Base-by-base conservation (phyloP, 2,329 filamentous ascomycete genomes). In the Pyricularia grisea region DNA sequence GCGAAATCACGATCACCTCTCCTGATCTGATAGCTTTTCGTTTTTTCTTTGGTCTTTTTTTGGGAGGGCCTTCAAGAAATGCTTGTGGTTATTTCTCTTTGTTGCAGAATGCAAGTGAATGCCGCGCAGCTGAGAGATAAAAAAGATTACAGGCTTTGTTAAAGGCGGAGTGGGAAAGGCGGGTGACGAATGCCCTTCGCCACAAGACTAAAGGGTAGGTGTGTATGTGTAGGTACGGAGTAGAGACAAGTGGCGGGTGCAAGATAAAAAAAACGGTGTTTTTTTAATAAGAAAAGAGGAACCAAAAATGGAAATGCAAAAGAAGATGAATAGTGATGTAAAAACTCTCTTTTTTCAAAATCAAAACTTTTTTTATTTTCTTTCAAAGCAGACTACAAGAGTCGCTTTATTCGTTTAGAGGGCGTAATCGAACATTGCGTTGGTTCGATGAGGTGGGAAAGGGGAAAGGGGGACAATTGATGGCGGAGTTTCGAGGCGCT, bases 351-450 rank as follows among this genome's bases (percentile, higher is more conserved):
- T 66, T 25, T 67, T 14, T 61, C 28, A 28, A 25, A 28, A 60
- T 27, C 28, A 31, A 14, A 55, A 28, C 33, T 72, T 74, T 75
- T 73, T 76, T 33, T 67, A 6, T 17, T 58, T 67, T 58, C 27
- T 67, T 68, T 65, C 33, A 76, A 79, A 85, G 84, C 84, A 84
- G 83, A 86, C 84, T 85, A 81, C 81, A 74, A 77, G 79, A 84
- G 83, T 83, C 83, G 84, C 81, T 81, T 81, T 79, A 74, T 76
- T 78, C 77, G 77, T 82, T 81, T 82, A 86, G 77, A 85, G 79
- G 79, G 78, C 79, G 76, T 75, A 82, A 78, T 81, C 82, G 81
- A 84, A 84, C 83, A 87, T 86, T 77, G 81, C 81, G 81, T 77
- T 79, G 78, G 82, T 82, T 85, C 81, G 82, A 82, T 82, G 76